phyloP scores from a whole-genome alignment of 1,284 basidiomycete species.

The Trichosporon asahii region DNA sequence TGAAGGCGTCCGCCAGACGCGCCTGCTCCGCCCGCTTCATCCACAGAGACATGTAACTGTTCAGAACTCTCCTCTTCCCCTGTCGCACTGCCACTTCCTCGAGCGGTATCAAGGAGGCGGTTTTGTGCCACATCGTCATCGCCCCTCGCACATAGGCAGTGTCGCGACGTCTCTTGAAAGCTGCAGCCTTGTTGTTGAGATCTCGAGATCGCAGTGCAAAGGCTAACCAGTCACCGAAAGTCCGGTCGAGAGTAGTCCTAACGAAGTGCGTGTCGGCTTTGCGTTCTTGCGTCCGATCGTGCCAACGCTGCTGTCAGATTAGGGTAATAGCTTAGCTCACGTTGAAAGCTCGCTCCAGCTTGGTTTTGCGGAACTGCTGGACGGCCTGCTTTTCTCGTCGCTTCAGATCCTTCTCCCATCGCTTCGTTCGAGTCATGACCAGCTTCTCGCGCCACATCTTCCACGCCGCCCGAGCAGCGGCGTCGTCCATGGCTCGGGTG shows the following conservation, averaged over 20 bases:
- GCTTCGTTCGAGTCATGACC: constrained; percentile 28
- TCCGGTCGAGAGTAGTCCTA: neutral
- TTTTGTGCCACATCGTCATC: constrained; percentile 24
- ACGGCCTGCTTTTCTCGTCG: constrained; percentile 21
- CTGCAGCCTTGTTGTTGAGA: constrained; percentile 6
- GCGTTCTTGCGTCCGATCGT: constrained; percentile 13
- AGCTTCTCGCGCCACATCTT: constrained; percentile 30
- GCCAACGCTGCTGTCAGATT: constrained; percentile 23
- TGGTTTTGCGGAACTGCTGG: neutral
- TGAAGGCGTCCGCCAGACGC: neutral
- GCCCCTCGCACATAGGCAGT: neutral
- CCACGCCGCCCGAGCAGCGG: constrained; percentile 19
- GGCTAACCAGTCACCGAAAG: constrained; percentile 15
- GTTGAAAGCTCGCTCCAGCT: constrained; percentile 18
- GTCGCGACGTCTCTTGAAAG: neutral
- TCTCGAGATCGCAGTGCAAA: constrained; percentile 12
- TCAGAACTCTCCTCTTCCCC: constrained; percentile 6
- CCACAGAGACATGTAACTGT: neutral
- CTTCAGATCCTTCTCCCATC: constrained; percentile 41
- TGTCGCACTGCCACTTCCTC: constrained; percentile 17
- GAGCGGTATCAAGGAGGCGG: constrained; percentile 15
- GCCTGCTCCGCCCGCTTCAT: neutral
- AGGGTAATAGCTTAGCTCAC: constrained; percentile 23
- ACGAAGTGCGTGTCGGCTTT: constrained; percentile 23
- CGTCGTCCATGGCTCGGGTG: neutral